These are phyloP conservation scores for Fusarium robinianum DNA, from an alignment of 2,329 filamentous ascomycete genomes.

Conservation along the genomic window DNA sequence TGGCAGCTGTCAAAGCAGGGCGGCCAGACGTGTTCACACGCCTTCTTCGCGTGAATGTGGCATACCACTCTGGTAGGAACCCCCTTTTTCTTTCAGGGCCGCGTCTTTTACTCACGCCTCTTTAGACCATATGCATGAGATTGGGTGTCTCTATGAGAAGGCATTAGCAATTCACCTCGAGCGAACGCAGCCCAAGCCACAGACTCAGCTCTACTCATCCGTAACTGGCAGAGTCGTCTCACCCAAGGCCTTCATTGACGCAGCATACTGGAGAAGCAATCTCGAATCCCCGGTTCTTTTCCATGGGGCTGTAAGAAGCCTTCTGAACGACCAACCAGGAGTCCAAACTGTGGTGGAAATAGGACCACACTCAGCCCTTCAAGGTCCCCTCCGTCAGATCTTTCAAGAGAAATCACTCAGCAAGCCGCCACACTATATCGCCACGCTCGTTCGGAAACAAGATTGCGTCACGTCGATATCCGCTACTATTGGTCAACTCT, in stretches of 20 bases:
- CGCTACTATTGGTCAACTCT: slow-evolving; percentile 35
- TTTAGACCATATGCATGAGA: too few relatives aligned
- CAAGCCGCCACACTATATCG: slow-evolving; percentile 15
- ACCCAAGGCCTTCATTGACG: slow-evolving; percentile 8
- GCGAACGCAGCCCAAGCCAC: too few relatives aligned
- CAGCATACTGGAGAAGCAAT: slow-evolving; percentile 39
- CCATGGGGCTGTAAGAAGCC: slow-evolving; percentile 16
- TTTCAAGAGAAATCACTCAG: slow-evolving; percentile 6
- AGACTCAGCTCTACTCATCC: slow-evolving; percentile 22
- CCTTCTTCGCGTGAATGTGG: slow-evolving; percentile 2
- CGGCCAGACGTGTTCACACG: slow-evolving; percentile 8
- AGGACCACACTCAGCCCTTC: slow-evolving; percentile 35
- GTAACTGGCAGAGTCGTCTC: slow-evolving; percentile 38
- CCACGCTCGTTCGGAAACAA: slow-evolving; percentile 21
- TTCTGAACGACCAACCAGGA: slow-evolving; percentile 3
- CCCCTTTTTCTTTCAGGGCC: too few relatives aligned
- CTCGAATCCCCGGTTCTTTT: slow-evolving; percentile 39
- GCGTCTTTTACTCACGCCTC: too few relatives aligned
- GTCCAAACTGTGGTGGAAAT: slow-evolving; percentile 29
- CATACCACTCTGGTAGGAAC: slow-evolving; percentile 16
- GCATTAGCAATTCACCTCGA: too few relatives aligned
- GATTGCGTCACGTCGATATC: slow-evolving; percentile 13
- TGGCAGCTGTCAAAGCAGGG: slow-evolving; percentile 2
- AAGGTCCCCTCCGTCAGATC: slow-evolving; percentile 35
- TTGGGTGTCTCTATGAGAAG: too few relatives aligned